Base-by-base conservation (phyloP, 2,329 filamentous ascomycete genomes). In the Bipolaris oryzae region DNA sequence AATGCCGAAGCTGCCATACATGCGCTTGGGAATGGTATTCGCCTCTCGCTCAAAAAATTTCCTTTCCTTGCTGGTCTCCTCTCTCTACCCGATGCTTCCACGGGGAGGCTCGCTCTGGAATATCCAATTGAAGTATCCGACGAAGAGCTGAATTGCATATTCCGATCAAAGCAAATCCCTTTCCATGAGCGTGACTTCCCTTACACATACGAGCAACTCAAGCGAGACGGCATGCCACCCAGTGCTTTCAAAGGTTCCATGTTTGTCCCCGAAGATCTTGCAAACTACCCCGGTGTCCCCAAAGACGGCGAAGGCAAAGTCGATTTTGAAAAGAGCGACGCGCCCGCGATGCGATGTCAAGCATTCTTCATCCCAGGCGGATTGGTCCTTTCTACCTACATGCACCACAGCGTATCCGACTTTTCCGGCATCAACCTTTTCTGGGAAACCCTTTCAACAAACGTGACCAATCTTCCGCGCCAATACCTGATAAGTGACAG, bases 281-380 rank as follows among this genome's bases (percentile, higher is more conserved):
- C 55, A 7, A 60, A 70, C n/a, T 69, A 64, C 31, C 54, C 66
- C 15, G 70, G 67, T 2, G 63, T 74, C 2, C 66, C 70, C 4
- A 25, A 51, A 7, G 66, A 61, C 48, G 71, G 69, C 16, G 71
- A 75, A 38, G 72, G 72, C 5, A 61, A 69, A 15, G 63, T 71
- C 10, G 56, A 69, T 39, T 74, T 72, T 23, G 47, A 58, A 2
- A 50, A 61, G 11, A 66, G 61, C 50, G 57, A 68, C 18, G 68
- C 66, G 15, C 74, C 74, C 2, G 73, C 59, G 3, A 68, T 75
- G 61, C 63, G 68, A 28, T 52, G 70, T 0, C 70, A 75, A 45
- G 73, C 72, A 1, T 70, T 64, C 60, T 76, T 76, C 57, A 71
- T 75, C 20, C 69, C 71, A 2, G 72, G 72, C 13, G 74, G 74